phyloP scores from a whole-genome alignment of 768 basidiomycete genomes.

The Amylocystis lapponica region DNA sequence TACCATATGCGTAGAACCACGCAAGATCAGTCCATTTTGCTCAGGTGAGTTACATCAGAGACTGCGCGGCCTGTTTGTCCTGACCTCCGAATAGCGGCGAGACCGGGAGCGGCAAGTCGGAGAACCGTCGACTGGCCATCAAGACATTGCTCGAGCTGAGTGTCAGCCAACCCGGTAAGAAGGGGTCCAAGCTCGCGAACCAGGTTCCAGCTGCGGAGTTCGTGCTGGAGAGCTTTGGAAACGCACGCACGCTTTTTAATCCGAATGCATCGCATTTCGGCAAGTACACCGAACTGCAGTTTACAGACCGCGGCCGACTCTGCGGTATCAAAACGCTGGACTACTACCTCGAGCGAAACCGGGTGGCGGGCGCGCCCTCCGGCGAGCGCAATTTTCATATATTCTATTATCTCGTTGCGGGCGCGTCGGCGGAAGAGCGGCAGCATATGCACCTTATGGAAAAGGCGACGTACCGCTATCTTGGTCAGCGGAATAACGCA shows the following conservation, averaged over 20 bases:
- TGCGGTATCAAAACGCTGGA: constrained; percentile 92
- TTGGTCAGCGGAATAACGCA: constrained; percentile 59
- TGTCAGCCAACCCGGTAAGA: constrained; percentile 86
- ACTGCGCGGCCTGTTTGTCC: background rate
- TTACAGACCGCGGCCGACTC: constrained; percentile 85
- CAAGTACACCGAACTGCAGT: constrained; percentile 97
- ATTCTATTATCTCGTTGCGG: constrained; percentile 94
- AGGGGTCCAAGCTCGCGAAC: constrained; percentile 79
- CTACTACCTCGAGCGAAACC: constrained; percentile 90
- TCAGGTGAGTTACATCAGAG: constrained; percentile 52
- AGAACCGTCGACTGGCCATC: constrained; percentile 84
- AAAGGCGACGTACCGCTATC: constrained; percentile 78
- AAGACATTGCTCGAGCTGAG: constrained; percentile 90
- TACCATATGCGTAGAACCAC: constrained; percentile 93
- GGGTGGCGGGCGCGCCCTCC: constrained; percentile 81
- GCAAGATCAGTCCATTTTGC: constrained; percentile 86
- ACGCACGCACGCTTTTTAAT: constrained; percentile 87
- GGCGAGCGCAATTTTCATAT: constrained; percentile 98
- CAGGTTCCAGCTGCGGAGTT: constrained; percentile 94
- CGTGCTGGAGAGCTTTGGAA: constrained; percentile 92
- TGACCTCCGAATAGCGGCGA: constrained; percentile 58
- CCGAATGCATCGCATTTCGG: constrained; percentile 96
- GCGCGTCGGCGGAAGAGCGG: constrained; percentile 83
- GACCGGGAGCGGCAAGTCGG: constrained; percentile 91
- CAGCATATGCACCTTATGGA: constrained; percentile 82